phyloP scores from a whole-genome alignment of 2,329 filamentous ascomycete species.

The Xylariaceae sp. region DNA sequence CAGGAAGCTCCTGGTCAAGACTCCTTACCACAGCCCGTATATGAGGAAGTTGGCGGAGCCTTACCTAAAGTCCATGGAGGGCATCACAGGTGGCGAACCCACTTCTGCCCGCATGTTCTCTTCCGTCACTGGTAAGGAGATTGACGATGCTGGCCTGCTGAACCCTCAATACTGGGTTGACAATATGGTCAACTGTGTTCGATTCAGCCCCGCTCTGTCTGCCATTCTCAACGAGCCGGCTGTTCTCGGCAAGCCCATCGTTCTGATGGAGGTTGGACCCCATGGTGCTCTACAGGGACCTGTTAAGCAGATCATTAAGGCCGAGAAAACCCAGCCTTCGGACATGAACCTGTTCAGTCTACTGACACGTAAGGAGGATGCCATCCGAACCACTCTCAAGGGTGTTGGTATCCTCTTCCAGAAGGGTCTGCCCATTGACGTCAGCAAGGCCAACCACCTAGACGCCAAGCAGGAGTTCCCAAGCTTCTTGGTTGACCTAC shows the following conservation, averaged over 20 bases:
- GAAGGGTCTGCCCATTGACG: constrained; percentile 40
- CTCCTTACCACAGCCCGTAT: constrained; percentile 51
- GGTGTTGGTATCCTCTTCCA: constrained; percentile 37
- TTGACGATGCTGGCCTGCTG: constrained; percentile 30
- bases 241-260: constrained; percentile 29
- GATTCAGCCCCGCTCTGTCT: constrained; percentile 43
- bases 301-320: constrained; percentile 42
- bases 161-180: constrained; percentile 40
- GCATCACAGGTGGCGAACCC: constrained; percentile 24
- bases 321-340: constrained; percentile 34
- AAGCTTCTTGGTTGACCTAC: constrained; percentile 44
- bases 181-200: constrained; percentile 45
- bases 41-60: constrained; percentile 45
- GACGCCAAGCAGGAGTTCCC: constrained; percentile 39
- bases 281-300: constrained; percentile 45
- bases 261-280: constrained; percentile 44
- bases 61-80: constrained; percentile 40
- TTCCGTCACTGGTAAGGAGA: constrained; percentile 36
- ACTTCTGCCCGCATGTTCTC: constrained; percentile 36
- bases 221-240: constrained; percentile 25
- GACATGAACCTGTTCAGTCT: constrained; percentile 36
- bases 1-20: constrained; percentile 47
- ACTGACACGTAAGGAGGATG: constrained; percentile 40
- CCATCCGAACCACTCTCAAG: constrained; percentile 38
- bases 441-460: constrained; percentile 42